A percentile compares a stretch with the other conserved stretches of the same genome.
Evolutionary conservation across 2,329 filamentous ascomycete species (phyloP).

Genomic region (Chrysoporthe austroafricana): DNA sequence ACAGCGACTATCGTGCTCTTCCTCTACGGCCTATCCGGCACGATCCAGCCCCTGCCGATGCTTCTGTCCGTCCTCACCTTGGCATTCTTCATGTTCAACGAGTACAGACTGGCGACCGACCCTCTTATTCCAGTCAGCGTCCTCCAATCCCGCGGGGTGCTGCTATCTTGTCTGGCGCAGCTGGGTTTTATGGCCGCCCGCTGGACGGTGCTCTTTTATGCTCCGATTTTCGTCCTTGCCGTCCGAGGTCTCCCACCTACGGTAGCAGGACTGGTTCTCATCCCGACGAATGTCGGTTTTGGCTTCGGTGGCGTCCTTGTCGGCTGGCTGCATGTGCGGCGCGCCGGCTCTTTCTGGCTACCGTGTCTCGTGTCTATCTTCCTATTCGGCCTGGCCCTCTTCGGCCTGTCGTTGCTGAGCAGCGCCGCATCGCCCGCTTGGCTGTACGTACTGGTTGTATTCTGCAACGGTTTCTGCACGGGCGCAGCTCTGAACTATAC

Average conservation of each 20-base stretch:
- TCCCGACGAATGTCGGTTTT: conserved; percentile 83
- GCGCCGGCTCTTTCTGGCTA: conserved; percentile 73
- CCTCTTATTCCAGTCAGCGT: conserved; percentile 77
- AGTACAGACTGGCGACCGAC: conserved; percentile 65
- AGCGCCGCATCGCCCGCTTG: conserved; percentile 53
- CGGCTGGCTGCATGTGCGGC: conserved; percentile 76
- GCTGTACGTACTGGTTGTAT: conserved; percentile 63
- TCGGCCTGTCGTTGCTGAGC: conserved; percentile 58
- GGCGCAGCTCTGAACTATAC: conserved; percentile 80
- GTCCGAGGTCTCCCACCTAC: conserved; percentile 72
- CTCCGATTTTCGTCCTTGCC: conserved; percentile 78
- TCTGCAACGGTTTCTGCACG: conserved; percentile 72
- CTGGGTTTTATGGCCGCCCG: conserved; percentile 80
- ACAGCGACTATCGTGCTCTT: conserved; percentile 70
- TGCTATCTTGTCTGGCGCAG: conserved; percentile 75
- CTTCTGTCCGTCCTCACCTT: conserved; percentile 58
- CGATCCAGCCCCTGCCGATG: conserved; percentile 63
- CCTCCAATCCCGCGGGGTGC: conserved; percentile 69
- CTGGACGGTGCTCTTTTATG: conserved; percentile 81
- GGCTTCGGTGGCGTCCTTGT: conserved; percentile 73
- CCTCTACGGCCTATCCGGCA: conserved; percentile 69
- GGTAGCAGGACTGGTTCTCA: conserved; percentile 72
- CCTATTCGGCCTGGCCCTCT: conserved; percentile 64
- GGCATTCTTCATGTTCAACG: conserved; percentile 62
- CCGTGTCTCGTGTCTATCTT: conserved; percentile 63